phyloP scores from a whole-genome alignment of 148 eudicot species.

The Camellia lanceoleosa region DNA sequence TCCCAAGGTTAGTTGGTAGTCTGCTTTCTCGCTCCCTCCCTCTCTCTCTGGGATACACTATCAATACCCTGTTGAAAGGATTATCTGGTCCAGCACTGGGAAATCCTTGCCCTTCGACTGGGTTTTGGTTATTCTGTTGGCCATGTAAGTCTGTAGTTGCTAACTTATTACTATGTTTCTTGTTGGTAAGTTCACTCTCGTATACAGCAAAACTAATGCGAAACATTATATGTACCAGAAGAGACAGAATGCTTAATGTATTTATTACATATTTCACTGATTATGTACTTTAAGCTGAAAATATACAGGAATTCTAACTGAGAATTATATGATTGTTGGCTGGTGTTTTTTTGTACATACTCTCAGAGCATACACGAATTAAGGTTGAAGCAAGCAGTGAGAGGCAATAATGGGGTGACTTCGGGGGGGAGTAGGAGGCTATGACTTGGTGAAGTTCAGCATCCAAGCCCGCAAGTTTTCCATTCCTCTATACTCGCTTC shows the following conservation, averaged over 20 bases:
- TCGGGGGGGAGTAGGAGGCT: constrained; percentile 26
- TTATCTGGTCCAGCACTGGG: neutral
- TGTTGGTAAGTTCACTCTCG: neutral
- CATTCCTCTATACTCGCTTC: constrained; percentile 13
- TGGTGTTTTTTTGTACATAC: neutral
- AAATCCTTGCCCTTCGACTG: neutral
- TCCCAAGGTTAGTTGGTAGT: neutral
- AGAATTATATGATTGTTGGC: neutral
- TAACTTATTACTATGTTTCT: neutral
- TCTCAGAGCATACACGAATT: constrained; percentile 37
- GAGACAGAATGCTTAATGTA: neutral
- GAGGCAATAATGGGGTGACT: constrained; percentile 22
- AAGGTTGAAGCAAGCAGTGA: constrained; percentile 36
- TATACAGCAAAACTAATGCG: neutral
- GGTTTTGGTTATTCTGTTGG: neutral
- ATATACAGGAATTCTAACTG: neutral
- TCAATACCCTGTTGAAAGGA: neutral
- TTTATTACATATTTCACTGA: neutral
- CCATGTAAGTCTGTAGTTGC: neutral
- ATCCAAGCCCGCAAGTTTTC: constrained; percentile 7
- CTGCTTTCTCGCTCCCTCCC: neutral
- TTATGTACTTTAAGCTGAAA: neutral
- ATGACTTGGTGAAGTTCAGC: constrained; percentile 16
- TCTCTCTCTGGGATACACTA: neutral
- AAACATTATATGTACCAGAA: neutral